Evolutionary conservation across 176 grass and related monocot species (phyloP), one percentile per base, ranked within the genome.

Genomic region (Lolium multiflorum): DNA sequence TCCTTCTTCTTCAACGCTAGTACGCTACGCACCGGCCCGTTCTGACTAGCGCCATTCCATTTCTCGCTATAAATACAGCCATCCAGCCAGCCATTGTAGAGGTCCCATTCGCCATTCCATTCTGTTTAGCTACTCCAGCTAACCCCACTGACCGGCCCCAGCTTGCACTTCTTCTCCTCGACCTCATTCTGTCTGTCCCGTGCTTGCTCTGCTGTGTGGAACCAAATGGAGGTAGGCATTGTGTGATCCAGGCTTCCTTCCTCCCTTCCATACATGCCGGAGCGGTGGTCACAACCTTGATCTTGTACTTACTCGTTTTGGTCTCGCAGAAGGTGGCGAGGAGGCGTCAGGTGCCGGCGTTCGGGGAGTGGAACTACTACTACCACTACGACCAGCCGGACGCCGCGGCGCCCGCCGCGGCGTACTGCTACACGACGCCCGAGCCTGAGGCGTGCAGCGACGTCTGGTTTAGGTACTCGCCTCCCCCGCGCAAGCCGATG

Each of bases 361-460:
- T 90, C 71, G 83, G 88, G 61, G 88, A 82, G 78, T 86, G 88
- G 88, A 86, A 89, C 83, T 86, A 86, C 88, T 89, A 25, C 83
- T 61, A 38, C 88, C 37, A 76, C 77, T 44, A 56, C 60, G 6
- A 82, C 81, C 26, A 75, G 46, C 66, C 4, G 69, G 74, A 28
- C 22, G 31, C 31, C 31, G 68, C 67, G 67, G 37, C 9, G 17
- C 51, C 37, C 28, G 51, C 52, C 48, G 35, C 49, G 0, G 52
- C 70, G 3, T 83, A 81, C 63, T 78, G 6, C 74, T 66, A 66
- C 70, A 47, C 68, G 21, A 1, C 47, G 47, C 72, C 72, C 48
- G 78, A 86, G 62, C 61, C 88, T 14, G 82, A 89, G 70, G 50
- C 88, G 25, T 48, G 83, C 88, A 85, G 77, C 50, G 83, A 89